Evolutionary conservation across 2,329 filamentous ascomycete species (phyloP), one percentile per base, ranked within the genome.

Genomic region (Cladosporium sp.): DNA sequence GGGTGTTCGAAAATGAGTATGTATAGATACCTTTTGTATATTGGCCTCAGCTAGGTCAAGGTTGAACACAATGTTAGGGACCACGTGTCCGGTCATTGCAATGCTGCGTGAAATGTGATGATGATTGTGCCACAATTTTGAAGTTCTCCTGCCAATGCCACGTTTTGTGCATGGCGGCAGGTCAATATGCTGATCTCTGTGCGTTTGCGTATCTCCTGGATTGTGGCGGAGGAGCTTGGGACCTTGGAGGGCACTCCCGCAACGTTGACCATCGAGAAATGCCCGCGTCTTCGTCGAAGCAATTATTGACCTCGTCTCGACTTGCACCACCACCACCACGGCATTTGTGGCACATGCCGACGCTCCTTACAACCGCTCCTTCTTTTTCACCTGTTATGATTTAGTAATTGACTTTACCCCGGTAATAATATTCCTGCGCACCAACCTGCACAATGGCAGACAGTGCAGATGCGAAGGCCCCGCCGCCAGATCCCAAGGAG

Each of bases 401-500:
- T 63, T 63, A 54, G 56, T 63, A 39, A 46, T 63, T 54, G 23
- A 32, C 48, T 54, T 43, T 43, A 58, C 30, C 56, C 30, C 34
- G 32, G 32, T 58, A 58, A 58, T 58, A 21, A 21, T 34, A 18
- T 58, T 36, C 32, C 34, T 18, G 34, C 48, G 54, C 49, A 25
- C 58, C 58, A 39, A 28, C 48, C 58, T 53, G 53, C 58, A 61
- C 59, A 43, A 63, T 63, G 59, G 59, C 59, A 53, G 58, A 61
- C 48, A 34, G 46, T 48, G 46, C 58, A 49, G 59, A 34, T 43
- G 59, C 48, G 49, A 56, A 43, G n/a, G 59, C 59, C 59, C 62
- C 62, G 43, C 53, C 62, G 46, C 36, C 48, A 10, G 72, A 75
- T 23, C 64, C 70, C 58, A 73, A 74, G 67, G 68, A 69, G 30